phyloP scores from a whole-genome alignment of 106 monocot genomes.

The Amphibolis antarctica region DNA sequence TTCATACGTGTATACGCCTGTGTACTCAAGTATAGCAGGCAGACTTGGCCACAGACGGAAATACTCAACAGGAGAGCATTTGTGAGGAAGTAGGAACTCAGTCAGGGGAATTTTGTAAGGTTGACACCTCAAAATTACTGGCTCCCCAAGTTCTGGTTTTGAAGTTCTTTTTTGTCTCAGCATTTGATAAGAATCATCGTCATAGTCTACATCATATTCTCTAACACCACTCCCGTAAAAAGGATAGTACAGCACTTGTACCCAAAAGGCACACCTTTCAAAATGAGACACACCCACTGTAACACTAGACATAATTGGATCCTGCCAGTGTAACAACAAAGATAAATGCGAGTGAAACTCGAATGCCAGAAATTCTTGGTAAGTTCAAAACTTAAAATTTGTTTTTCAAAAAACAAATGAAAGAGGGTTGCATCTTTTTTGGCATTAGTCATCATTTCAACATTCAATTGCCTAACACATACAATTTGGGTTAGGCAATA shows the following conservation, averaged over 20 bases:
- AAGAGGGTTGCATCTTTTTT: neutral
- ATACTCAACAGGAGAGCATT: slow-evolving; percentile 84
- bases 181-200: slow-evolving; percentile 47
- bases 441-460: neutral
- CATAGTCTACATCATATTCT: slow-evolving; percentile 70
- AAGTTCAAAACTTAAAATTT: no score
- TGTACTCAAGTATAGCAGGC: slow-evolving; percentile 84
- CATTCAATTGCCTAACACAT: neutral
- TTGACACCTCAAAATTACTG: slow-evolving; percentile 80
- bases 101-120: slow-evolving; percentile 89
- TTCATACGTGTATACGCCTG: slow-evolving; percentile 87
- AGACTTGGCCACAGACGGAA: slow-evolving; percentile 96
- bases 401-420: neutral
- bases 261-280: slow-evolving; percentile 97
- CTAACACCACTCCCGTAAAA: slow-evolving; percentile 70
- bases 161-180: slow-evolving; percentile 40
- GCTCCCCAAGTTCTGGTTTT: slow-evolving; percentile 77
- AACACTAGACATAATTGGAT: slow-evolving; percentile 88
- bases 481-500: no score
- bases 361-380: neutral
- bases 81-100: slow-evolving; percentile 78
- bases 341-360: neutral
- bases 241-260: slow-evolving; percentile 94
- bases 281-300: slow-evolving; percentile 96
- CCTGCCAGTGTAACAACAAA: slow-evolving; percentile 30